These are phyloP conservation scores for Rhynchospora breviuscula DNA, from an alignment of 176 grass and related monocot species.

Conservation along the genomic window DNA sequence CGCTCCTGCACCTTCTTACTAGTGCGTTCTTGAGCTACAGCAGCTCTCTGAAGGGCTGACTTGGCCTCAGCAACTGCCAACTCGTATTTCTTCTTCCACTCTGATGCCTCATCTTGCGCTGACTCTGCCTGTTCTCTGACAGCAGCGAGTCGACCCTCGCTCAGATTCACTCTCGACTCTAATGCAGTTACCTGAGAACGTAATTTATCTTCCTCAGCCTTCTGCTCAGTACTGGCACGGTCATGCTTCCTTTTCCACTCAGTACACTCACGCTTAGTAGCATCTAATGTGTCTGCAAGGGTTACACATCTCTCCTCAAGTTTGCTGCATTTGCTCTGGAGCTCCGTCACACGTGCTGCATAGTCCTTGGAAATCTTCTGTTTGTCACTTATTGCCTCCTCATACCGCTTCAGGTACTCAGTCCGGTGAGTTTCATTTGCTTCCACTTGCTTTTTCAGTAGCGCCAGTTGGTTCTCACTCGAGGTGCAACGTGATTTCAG, in stretches of 20 bases:
- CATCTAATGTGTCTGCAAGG: slow-evolving; percentile 56
- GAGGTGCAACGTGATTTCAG: slow-evolving; percentile 81
- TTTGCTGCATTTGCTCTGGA: slow-evolving; percentile 83
- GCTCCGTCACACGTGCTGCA: slow-evolving; percentile 48
- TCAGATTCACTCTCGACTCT: slow-evolving; percentile 70
- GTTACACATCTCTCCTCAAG: slow-evolving; percentile 69
- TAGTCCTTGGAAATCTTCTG: slow-evolving; percentile 93
- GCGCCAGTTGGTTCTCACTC: slow-evolving; percentile 69
- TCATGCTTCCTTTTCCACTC: slow-evolving; percentile 84
- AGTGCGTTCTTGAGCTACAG: slow-evolving; percentile 85
- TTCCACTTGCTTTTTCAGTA: slow-evolving; percentile 79
- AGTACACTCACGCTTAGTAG: slow-evolving; percentile 57
- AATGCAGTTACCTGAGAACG: slow-evolving; percentile 67
- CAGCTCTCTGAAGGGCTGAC: slow-evolving; percentile 77
- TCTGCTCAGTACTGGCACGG: slow-evolving; percentile 43
- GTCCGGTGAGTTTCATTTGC: slow-evolving; percentile 70
- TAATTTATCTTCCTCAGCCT: slow-evolving; percentile 76
- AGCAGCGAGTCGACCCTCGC: slow-evolving; percentile 87
- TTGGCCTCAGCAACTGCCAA: slow-evolving; percentile 70
- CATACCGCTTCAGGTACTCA: slow-evolving; percentile 83
- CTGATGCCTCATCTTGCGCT: slow-evolving; percentile 87
- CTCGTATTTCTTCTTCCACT: slow-evolving; percentile 96
- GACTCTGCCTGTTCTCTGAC: slow-evolving; percentile 85
- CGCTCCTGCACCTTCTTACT: slow-evolving; percentile 93
- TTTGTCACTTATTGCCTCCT: slow-evolving; percentile 87